These are phyloP conservation scores for Ustilago xerochloae DNA, from an alignment of 1,284 basidiomycete genomes.

Conservation along the genomic window DNA sequence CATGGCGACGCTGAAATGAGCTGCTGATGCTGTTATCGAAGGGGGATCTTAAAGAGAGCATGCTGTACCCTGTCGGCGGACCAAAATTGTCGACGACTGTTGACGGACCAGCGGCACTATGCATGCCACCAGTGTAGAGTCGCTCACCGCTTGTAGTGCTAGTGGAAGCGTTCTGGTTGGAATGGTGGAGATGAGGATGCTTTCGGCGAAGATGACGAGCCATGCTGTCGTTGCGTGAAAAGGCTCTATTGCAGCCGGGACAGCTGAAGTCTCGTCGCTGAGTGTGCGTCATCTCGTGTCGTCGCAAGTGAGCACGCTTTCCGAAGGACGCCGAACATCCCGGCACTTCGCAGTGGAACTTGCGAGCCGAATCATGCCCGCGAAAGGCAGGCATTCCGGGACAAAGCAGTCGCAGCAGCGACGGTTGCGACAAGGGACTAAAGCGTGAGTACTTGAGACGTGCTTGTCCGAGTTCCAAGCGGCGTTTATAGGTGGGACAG, in stretches of 20 bases:
- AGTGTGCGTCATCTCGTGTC: slow-evolving; percentile 51
- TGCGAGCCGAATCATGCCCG: slow-evolving; percentile 31
- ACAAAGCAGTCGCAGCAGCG: background rate
- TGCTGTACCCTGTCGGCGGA: slow-evolving; percentile 8
- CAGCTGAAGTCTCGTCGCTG: slow-evolving; percentile 41
- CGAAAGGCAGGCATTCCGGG: slow-evolving; percentile 36
- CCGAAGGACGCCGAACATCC: slow-evolving; percentile 47
- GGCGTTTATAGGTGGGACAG: slow-evolving; percentile 19
- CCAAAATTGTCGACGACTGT: background rate
- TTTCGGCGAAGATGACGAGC: slow-evolving; percentile 43
- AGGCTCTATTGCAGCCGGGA: slow-evolving; percentile 31
- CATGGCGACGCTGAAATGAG: slow-evolving; percentile 2
- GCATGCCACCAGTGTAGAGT: slow-evolving; percentile 6
- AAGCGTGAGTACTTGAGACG: background rate
- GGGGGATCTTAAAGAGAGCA: slow-evolving; percentile 19
- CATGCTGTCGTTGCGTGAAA: slow-evolving; percentile 50
- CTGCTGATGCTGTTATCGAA: slow-evolving; percentile 12
- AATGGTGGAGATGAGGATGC: slow-evolving; percentile 36
- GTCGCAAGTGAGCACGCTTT: slow-evolving; percentile 43
- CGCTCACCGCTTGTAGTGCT: slow-evolving; percentile 4
- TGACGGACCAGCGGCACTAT: slow-evolving; percentile 1
- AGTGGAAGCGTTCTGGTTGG: slow-evolving; percentile 5
- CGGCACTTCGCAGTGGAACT: slow-evolving; percentile 33
- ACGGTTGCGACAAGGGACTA: background rate
- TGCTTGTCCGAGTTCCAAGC: background rate